phyloP scores from a whole-genome alignment of 805 yeast species.

The Candida fluviatilis region DNA sequence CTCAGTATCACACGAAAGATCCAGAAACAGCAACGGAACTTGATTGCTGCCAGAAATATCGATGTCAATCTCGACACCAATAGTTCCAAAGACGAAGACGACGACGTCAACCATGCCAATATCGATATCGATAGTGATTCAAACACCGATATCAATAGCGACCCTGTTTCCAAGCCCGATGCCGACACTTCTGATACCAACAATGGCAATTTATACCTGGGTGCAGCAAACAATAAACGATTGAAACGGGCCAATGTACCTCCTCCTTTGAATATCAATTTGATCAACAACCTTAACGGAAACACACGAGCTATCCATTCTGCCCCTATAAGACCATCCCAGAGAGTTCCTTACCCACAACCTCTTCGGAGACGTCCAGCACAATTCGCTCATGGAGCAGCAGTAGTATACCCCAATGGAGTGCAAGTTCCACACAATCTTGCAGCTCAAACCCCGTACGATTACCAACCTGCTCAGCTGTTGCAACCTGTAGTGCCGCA shows the following conservation, averaged over 20 bases:
- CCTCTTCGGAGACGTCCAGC: background rate
- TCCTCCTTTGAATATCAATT: constrained; percentile 21
- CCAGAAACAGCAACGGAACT: constrained; percentile 26
- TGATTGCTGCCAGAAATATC: constrained; percentile 26
- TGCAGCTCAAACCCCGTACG: background rate
- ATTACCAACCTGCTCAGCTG: background rate
- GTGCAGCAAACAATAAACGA: constrained; percentile 11
- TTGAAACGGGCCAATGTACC: constrained; percentile 32
- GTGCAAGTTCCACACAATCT: background rate
- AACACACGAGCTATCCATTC: constrained; percentile 25
- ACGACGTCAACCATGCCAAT: background rate
- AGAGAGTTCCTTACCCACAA: background rate
- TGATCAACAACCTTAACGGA: constrained; percentile 4
- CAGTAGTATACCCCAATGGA: background rate
- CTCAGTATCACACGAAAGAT: constrained; percentile 28
- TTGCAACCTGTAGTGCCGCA: background rate
- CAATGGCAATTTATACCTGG: background rate
- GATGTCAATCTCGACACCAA: constrained; percentile 3
- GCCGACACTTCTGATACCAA: constrained; percentile 2
- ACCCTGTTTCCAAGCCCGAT: constrained; percentile 1
- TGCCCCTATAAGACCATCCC: constrained; percentile 23
- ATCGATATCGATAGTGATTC: background rate
- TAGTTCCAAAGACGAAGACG: constrained; percentile 3
- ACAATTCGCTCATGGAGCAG: background rate
- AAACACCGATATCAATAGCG: background rate